Base-by-base conservation (phyloP, 2,329 filamentous ascomycete genomes). In the Aspergillus awamori region DNA sequence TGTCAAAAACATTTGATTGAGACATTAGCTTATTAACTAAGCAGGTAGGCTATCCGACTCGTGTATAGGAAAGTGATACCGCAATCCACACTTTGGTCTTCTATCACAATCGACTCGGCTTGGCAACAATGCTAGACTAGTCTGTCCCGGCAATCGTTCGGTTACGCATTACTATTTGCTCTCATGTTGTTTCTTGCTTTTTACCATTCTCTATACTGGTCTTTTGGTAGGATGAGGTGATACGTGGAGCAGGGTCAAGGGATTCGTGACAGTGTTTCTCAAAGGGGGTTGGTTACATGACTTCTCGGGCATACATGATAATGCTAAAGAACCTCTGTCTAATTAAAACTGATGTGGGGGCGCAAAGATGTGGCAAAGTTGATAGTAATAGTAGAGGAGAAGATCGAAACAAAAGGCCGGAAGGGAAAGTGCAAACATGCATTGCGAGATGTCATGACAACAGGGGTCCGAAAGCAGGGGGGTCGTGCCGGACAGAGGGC, bases 291-390 rank as follows among this genome's bases (percentile, higher is more conserved):
- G 65, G 61, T 69, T 79, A 79, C 77, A 79, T 79, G 75, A 78
- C 67, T 77, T 75, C 69, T 72, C 66, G 72, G 70, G 74, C 72
- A 75, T 75, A 75, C 73, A 75, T 74, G 73, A 75, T 61, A 71
- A 74, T 69, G 73, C 69, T 74, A 71, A 70, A 57, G 64, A 67
- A 68, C 66, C 66, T 73, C 72, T 70, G 73, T 77, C 74, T 77
- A 77, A 76, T 74, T 76, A 72, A 71, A 73, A 72, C 53, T 59
- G 64, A 64, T 43, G 53, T 70, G 70, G 67, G 54, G 53, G 51
- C 47, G 28, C 24, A 63, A 60, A 59, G 43, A 53, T 47, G 30
- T 39, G 41, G 54, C 30, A 49, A 53, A 55, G 47, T 48, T 53
- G 57, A 22, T 48, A 55, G 58, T 61, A 63, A 67, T 67, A 59